phyloP scores from a whole-genome alignment of 108 stramenopile species.

The Conticribra guillardii region DNA sequence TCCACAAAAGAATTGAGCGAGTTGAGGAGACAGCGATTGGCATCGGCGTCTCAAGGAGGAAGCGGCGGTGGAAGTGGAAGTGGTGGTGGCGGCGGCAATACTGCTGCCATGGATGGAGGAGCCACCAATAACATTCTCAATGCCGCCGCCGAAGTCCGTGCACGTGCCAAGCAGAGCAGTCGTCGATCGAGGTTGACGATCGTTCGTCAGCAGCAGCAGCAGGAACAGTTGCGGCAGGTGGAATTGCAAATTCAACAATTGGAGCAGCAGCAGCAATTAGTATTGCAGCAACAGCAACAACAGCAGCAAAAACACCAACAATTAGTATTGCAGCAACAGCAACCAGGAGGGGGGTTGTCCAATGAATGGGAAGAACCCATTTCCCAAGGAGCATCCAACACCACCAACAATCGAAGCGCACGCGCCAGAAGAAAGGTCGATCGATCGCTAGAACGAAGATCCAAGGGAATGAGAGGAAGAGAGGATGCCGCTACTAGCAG shows the following conservation, averaged over 20 bases:
- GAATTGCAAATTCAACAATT: too few species aligned
- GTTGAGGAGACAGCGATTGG: constrained; percentile 9
- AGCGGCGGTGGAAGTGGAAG: not conserved
- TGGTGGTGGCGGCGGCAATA: not conserved
- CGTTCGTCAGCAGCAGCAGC: too few species aligned
- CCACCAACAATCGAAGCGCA: not conserved
- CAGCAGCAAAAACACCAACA: too few species aligned
- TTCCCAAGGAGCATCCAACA: not conserved
- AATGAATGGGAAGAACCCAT: constrained; percentile 1
- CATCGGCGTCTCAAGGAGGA: not conserved
- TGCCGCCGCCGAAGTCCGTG: constrained; percentile 7
- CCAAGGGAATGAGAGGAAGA: not conserved
- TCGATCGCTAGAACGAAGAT: not conserved
- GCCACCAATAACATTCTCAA: not conserved
- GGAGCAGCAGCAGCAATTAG: too few species aligned
- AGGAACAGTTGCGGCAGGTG: too few species aligned
- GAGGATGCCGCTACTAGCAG: not conserved
- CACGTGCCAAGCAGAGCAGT: constrained; percentile 12
- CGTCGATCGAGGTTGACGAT: too few species aligned
- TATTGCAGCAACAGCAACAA: too few species aligned
- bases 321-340: constrained; percentile 8
- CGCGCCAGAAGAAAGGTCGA: not conserved
- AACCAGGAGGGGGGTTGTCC: not conserved
- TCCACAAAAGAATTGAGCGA: constrained; percentile 37
- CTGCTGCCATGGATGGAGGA: constrained; percentile 10